Evolutionary conservation across 23 red algal genomes (phyloP).

Genomic region (Chondrus crispus): DNA sequence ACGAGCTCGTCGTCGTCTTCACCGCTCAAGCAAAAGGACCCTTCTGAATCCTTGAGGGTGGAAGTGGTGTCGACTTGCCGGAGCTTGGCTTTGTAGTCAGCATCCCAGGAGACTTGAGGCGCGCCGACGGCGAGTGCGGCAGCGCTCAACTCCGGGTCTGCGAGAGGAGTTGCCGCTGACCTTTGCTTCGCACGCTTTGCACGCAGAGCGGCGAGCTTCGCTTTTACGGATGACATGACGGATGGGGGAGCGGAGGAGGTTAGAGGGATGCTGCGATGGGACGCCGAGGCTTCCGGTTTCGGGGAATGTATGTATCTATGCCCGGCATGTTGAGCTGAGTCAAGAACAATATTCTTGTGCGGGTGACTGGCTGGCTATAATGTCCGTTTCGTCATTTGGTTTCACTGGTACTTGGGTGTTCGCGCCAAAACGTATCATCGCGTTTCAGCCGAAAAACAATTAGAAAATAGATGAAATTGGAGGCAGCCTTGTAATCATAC

Average conservation of each 20-base stretch:
- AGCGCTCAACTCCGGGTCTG: not conserved
- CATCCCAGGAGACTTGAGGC: not conserved
- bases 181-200: not conserved
- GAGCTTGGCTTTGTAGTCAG: not conserved
- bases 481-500: too few relatives aligned
- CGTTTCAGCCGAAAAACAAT: too few relatives aligned
- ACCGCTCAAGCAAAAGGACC: not conserved
- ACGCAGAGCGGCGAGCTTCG: not conserved
- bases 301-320: too few relatives aligned
- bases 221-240: not conserved
- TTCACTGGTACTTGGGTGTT: too few relatives aligned
- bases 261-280: not conserved
- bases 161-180: not conserved
- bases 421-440: too few relatives aligned
- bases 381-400: too few relatives aligned
- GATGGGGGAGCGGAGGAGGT: not conserved
- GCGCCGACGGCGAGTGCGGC: not conserved
- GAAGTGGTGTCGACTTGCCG: not conserved
- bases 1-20: not conserved
- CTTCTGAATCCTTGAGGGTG: not conserved
- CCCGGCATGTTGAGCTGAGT: too few relatives aligned
- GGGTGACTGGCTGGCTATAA: too few relatives aligned
- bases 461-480: too few relatives aligned
- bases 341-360: too few relatives aligned
- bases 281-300: too few relatives aligned